Evolutionary conservation across 2,329 filamentous ascomycete genomes (phyloP).

Genomic region (Phyllosticta citriasiana): DNA sequence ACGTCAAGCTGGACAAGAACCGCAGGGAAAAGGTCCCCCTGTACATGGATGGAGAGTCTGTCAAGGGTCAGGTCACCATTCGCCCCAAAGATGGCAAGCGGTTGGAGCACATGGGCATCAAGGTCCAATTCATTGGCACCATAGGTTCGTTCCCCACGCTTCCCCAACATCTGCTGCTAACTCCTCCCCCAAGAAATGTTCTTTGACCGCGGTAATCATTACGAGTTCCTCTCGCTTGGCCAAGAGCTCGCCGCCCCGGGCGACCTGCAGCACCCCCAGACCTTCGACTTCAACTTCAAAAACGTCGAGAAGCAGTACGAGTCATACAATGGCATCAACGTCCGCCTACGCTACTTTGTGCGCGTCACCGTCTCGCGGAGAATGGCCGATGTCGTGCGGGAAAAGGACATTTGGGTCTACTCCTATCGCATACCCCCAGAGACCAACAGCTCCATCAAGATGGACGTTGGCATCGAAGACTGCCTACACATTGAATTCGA

Average conservation of each 20-base stretch:
- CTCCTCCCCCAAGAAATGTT: slow-evolving; percentile 70
- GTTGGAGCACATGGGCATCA: slow-evolving; percentile 96
- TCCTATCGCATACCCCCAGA: slow-evolving; percentile 96
- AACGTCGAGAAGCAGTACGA: slow-evolving; percentile 99
- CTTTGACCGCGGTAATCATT: slow-evolving; percentile 97
- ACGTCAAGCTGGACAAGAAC: slow-evolving; percentile 98
- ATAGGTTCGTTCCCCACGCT: slow-evolving; percentile 53
- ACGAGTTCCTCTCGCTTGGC: slow-evolving; percentile 94
- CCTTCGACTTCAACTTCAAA: slow-evolving; percentile 99
- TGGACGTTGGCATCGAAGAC: slow-evolving; percentile 99
- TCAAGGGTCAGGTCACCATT: slow-evolving; percentile 91
- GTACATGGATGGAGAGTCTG: slow-evolving; percentile 96
- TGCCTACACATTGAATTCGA: slow-evolving; percentile 99
- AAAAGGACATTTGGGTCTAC: slow-evolving; percentile 99
- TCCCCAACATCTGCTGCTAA: background rate
- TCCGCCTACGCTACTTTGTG: slow-evolving; percentile 96
- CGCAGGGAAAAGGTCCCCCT: slow-evolving; percentile 91
- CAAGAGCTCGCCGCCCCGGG: slow-evolving; percentile 95
- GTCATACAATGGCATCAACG: slow-evolving; percentile 99
- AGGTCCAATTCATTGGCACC: slow-evolving; percentile 98
- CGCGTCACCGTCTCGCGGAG: slow-evolving; percentile 91
- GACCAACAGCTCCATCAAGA: slow-evolving; percentile 98
- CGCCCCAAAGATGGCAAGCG: slow-evolving; percentile 96
- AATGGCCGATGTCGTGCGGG: slow-evolving; percentile 96
- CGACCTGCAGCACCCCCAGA: slow-evolving; percentile 97